phyloP scores from a whole-genome alignment of 2,329 filamentous ascomycete genomes.

The Talaromyces piceae region DNA sequence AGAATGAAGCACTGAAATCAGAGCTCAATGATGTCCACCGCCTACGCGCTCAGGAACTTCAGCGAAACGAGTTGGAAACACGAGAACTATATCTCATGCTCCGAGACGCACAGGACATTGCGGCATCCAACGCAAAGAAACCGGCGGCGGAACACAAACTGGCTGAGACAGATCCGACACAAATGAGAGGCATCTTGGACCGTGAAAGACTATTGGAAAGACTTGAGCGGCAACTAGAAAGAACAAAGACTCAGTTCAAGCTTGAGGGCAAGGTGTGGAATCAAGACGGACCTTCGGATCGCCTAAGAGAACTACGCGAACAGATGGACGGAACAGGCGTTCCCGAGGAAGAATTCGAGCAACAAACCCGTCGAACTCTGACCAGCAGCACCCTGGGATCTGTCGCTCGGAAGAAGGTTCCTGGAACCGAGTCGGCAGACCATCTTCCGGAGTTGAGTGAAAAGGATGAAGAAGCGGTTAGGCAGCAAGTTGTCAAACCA shows the following conservation, averaged over 20 bases:
- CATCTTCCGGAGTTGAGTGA: conserved; percentile 42
- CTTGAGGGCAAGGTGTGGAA: conserved; percentile 89
- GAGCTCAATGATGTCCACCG: conserved; percentile 83
- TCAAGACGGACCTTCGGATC: conserved; percentile 81
- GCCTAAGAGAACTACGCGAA: conserved; percentile 82
- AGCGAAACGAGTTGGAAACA: conserved; percentile 92
- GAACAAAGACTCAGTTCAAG: conserved; percentile 96
- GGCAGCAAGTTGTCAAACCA: conserved; percentile 58
- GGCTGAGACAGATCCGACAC: conserved; percentile 59
- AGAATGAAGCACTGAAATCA: conserved; percentile 79
- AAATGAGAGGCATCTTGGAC: conserved; percentile 88
- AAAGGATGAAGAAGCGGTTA: conserved; percentile 54
- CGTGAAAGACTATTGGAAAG: conserved; percentile 87
- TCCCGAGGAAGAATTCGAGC: conserved; percentile 42
- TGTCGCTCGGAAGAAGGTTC: conserved; percentile 52
- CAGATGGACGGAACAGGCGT: conserved; percentile 73
- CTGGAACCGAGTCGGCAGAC: conserved; percentile 32
- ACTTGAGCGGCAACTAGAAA: conserved; percentile 88
- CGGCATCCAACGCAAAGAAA: conserved; percentile 73
- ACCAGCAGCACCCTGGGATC: conserved; percentile 67
- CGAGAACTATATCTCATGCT: conserved; percentile 97
- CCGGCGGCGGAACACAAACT: conserved; percentile 40
- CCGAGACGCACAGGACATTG: conserved; percentile 91
- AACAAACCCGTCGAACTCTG: conserved; percentile 55
- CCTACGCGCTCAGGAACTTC: conserved; percentile 79